phyloP scores from a whole-genome alignment of 345 rosid species.

The Erodium maritimum region DNA sequence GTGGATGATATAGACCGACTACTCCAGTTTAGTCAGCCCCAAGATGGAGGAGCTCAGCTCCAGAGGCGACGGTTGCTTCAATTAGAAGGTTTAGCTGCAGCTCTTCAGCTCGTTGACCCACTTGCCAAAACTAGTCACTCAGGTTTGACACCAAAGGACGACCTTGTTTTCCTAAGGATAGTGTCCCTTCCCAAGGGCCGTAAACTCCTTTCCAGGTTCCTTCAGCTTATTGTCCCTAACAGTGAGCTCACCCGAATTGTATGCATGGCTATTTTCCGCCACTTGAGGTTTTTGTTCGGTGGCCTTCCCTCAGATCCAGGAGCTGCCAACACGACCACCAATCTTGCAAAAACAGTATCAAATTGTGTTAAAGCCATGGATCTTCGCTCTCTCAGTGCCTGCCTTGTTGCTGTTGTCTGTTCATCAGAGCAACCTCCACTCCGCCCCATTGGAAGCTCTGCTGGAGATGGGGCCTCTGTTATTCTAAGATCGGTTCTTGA shows the following conservation, averaged over 20 bases:
- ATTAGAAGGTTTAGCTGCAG: conserved; percentile 75
- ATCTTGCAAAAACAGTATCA: conserved; percentile 56
- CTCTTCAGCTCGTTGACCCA: conserved; percentile 90
- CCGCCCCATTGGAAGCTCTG: conserved; percentile 80
- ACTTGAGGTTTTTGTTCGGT: conserved; percentile 81
- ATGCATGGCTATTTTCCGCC: conserved; percentile 90
- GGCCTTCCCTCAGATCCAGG: conserved; percentile 48
- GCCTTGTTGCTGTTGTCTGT: conserved; percentile 96
- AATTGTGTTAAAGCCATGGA: conserved; percentile 69
- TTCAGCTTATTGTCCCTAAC: conserved; percentile 73
- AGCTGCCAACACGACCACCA: conserved; percentile 54
- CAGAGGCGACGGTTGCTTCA: conserved; percentile 57
- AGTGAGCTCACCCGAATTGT: conserved; percentile 73
- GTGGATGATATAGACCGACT: conserved; percentile 80
- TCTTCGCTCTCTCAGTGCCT: conserved; percentile 72
- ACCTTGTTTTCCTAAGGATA: conserved; percentile 66
- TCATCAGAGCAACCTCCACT: conserved; percentile 96
- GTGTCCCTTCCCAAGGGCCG: conserved; percentile 76
- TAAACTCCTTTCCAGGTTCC: conserved; percentile 51
- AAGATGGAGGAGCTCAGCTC: conserved; percentile 75
- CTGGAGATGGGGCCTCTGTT: conserved; percentile 81
- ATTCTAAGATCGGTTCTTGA: conserved; percentile 73
- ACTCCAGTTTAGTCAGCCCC: conserved; percentile 54
- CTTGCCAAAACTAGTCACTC: conserved; percentile 50
- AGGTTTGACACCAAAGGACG: conserved; percentile 45